phyloP scores from a whole-genome alignment of 2,329 filamentous ascomycete genomes.

The Cryphonectria parasitica region DNA sequence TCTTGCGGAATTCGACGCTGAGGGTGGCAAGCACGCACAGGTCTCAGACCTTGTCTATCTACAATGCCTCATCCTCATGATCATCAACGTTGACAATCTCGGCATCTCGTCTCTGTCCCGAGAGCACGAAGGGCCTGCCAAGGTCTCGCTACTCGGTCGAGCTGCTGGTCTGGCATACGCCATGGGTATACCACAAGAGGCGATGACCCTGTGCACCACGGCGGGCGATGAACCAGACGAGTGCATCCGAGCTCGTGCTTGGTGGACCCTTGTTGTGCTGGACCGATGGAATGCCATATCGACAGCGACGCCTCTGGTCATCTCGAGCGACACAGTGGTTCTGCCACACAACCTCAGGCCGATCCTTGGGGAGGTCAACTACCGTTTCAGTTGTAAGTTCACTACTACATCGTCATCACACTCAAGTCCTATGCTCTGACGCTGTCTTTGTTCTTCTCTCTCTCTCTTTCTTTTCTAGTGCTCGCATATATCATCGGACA shows the following conservation, averaged over 20 bases:
- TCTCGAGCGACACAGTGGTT: constrained; percentile 65
- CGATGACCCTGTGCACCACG: constrained; percentile 45
- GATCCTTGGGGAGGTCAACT: constrained; percentile 66
- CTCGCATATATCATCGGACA: constrained; percentile 29
- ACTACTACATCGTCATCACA: neutral
- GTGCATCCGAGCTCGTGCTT: constrained; percentile 65
- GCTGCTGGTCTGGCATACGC: constrained; percentile 69
- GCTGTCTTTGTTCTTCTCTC: constrained; percentile 11
- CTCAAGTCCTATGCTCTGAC: constrained; percentile 12
- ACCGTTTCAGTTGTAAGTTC: constrained; percentile 66
- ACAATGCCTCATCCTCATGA: constrained; percentile 68
- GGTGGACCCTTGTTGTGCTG: constrained; percentile 73
- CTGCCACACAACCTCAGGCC: constrained; percentile 61
- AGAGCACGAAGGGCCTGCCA: constrained; percentile 51
- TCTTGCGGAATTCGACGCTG: constrained; percentile 56
- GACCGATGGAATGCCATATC: constrained; percentile 76
- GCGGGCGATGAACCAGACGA: constrained; percentile 63
- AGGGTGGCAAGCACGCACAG: constrained; percentile 42
- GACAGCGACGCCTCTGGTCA: constrained; percentile 63
- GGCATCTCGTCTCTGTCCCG: constrained; percentile 47
- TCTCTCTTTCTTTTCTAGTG: constrained; percentile 7
- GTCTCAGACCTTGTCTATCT: constrained; percentile 61
- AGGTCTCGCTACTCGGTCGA: constrained; percentile 62
- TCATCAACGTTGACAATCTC: constrained; percentile 66
- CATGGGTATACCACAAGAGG: constrained; percentile 53